Percentiles rank a stretch among this genome's conserved stretches.
Conservation (phyloP, 1,139 yeast genomes). For the Geotrichum fermentans region DNA sequence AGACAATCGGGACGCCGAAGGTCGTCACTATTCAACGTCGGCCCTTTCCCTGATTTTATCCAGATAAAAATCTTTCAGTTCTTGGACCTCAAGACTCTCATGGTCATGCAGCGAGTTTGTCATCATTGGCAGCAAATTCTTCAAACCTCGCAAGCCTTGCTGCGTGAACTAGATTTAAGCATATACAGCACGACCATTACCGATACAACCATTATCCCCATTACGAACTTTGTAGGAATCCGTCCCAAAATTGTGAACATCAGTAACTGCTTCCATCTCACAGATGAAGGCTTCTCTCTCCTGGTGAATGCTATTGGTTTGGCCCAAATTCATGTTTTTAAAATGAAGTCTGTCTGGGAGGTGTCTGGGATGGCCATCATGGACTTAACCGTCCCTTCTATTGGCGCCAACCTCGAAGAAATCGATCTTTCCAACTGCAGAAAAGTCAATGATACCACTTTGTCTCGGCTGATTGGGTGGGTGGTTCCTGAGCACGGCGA, state of each 20-base stretch:
- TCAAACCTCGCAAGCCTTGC: conserved; percentile 51
- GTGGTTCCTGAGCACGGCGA: conserved; percentile 25
- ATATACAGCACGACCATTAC: conserved; percentile 58
- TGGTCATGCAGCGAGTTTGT: conserved; percentile 54
- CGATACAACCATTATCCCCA: conserved; percentile 54
- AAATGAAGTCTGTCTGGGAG: conserved; percentile 72
- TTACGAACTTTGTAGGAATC: conserved; percentile 66
- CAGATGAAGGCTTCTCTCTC: conserved; percentile 68
- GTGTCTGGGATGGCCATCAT: conserved; percentile 74
- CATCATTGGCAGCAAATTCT: conserved; percentile 63
- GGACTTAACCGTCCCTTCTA: conserved; percentile 65
- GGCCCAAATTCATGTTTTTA: conserved; percentile 51
- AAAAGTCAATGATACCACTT: conserved; percentile 64
- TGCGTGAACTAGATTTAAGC: conserved; percentile 49
- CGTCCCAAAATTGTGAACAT: conserved; percentile 59
- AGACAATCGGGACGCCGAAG: conserved; percentile 46
- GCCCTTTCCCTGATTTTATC: conserved; percentile 56
- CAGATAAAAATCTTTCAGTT: conserved; percentile 50
- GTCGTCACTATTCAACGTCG: conserved; percentile 52
- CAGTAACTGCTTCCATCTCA: conserved; percentile 69
- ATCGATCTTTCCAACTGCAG: conserved; percentile 69
- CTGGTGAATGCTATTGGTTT: conserved; percentile 66
- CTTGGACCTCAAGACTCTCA: conserved; percentile 51
- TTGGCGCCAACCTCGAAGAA: conserved; percentile 54
- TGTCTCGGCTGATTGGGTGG: conserved; percentile 64